Percentiles rank a stretch among this genome's conserved stretches.
Conservation (phyloP, 352 stramenopile species). For the Blastocystis sp. region DNA sequence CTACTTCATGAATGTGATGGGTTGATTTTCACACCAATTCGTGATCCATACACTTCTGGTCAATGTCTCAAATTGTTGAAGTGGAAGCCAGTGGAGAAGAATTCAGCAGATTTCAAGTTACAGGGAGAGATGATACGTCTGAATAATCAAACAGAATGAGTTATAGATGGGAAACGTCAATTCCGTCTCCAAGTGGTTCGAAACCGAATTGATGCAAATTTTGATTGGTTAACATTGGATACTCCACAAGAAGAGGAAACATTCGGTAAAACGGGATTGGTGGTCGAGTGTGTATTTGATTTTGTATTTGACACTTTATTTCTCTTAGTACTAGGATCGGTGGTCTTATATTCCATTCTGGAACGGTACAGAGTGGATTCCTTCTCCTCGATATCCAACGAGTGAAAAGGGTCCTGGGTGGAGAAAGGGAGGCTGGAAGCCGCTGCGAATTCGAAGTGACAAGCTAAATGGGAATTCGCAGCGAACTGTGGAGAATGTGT, state of each 20-base stretch:
- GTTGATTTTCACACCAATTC: constrained; percentile 49
- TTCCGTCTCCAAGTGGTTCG: constrained; percentile 7
- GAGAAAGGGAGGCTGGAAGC: constrained; percentile 62
- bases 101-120: constrained; percentile 58
- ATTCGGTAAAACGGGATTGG: background rate
- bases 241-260: background rate
- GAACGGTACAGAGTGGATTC: constrained; percentile 6
- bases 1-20: constrained; percentile 51
- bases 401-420: constrained; percentile 50
- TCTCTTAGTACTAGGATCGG: constrained; percentile 7
- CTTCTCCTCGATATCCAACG: background rate
- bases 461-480: constrained; percentile 38
- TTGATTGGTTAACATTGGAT: constrained; percentile 47
- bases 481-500: constrained; percentile 35
- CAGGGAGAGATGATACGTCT: background rate
- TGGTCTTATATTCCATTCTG: constrained; percentile 50
- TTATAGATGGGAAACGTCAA: background rate
- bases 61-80: constrained; percentile 45
- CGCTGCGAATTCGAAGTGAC: constrained; percentile 35
- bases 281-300: constrained; percentile 43
- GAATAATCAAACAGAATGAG: background rate
- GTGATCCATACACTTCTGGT: background rate
- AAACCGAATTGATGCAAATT: constrained; percentile 34
- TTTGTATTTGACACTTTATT: background rate
- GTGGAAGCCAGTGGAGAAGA: constrained; percentile 48